Percentiles rank a stretch among this genome's conserved stretches.
Conservation (phyloP, 108 stramenopile species). For the Skeletonema marinoi region DNA sequence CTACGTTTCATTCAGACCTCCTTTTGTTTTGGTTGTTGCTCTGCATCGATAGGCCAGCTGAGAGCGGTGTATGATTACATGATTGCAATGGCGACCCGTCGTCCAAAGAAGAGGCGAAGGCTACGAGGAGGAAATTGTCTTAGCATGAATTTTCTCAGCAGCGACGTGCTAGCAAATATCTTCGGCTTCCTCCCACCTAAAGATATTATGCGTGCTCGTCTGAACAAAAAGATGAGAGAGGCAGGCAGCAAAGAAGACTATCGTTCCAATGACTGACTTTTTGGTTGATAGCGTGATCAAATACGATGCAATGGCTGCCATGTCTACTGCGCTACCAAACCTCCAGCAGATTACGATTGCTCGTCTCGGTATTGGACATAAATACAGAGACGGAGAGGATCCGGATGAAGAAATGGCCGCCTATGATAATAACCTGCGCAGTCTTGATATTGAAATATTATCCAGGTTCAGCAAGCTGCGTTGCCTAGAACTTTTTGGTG, state of each 20-base stretch:
- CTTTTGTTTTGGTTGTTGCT: too few relatives aligned
- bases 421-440: not conserved
- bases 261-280: too few relatives aligned
- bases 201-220: not conserved
- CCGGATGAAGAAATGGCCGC: not conserved
- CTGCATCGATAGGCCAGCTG: too few relatives aligned
- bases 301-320: constrained; percentile 1
- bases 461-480: not conserved
- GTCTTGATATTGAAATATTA: not conserved
- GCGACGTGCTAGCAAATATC: not conserved
- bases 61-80: too few relatives aligned
- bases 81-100: too few relatives aligned
- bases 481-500: not conserved
- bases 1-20: too few relatives aligned
- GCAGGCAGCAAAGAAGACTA: not conserved
- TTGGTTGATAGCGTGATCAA: too few relatives aligned
- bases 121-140: too few relatives aligned
- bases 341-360: not conserved
- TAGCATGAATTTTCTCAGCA: not conserved
- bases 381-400: not conserved
- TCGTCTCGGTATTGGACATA: not conserved
- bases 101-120: too few relatives aligned
- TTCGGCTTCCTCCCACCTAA: not conserved
- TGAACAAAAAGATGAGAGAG: not conserved
- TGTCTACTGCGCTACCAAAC: not conserved